phyloP scores from a whole-genome alignment of 495 filamentous ascomycete genomes.

The Penicillium flavigenum region DNA sequence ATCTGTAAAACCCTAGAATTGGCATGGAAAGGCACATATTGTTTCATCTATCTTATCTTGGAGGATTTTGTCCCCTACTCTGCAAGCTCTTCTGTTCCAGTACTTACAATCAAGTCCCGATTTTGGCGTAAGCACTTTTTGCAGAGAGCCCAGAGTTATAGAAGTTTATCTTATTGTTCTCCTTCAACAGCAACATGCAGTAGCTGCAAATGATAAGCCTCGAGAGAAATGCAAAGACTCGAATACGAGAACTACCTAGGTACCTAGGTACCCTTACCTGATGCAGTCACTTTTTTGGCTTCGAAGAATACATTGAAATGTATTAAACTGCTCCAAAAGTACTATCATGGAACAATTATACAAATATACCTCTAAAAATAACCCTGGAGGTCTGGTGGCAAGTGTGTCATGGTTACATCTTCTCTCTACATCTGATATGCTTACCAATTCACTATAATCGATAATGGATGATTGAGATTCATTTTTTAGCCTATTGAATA shows the following conservation, averaged over 20 bases:
- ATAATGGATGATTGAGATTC: not conserved
- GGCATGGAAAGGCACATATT: not conserved
- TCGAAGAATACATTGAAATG: not conserved
- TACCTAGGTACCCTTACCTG: too few species aligned
- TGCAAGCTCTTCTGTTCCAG: not conserved
- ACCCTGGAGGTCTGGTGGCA: not conserved
- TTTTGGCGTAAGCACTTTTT: not conserved
- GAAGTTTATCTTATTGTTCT: not conserved
- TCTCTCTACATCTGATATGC: not conserved
- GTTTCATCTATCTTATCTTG: not conserved
- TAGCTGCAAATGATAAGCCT: not conserved
- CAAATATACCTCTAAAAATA: too few species aligned
- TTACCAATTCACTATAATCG: not conserved
- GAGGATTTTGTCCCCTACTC: not conserved
- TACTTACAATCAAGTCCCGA: not conserved
- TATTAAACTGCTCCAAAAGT: too few species aligned
- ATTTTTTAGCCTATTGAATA: not conserved
- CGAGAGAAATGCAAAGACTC: not conserved
- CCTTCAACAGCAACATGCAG: not conserved
- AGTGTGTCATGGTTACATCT: not conserved
- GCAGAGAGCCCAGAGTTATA: not conserved
- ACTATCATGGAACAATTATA: too few species aligned
- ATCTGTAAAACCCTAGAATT: not conserved
- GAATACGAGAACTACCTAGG: not conserved
- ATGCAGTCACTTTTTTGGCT: too few species aligned